Evolutionary conservation across 179 eudicot species (phyloP), one percentile per base, ranked within the genome.

Genomic region (Pouteria campechiana): DNA sequence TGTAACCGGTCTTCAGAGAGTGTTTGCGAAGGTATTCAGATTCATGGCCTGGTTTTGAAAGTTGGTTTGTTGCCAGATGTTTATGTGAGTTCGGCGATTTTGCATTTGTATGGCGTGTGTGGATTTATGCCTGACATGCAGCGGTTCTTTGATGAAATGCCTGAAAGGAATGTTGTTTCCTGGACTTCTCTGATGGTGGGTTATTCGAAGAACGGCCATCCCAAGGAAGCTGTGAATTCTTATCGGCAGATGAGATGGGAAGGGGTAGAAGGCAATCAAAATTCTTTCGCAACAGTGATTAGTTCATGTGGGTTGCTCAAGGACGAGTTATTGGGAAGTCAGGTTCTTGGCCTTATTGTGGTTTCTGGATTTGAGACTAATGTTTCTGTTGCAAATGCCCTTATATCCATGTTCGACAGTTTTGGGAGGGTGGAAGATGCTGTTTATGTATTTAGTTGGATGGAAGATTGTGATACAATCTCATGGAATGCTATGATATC

Each of bases 401-500:
- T 83, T 12, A 50, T 83, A 35, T 74, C 86, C 0, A 57, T 83
- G 79, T 80, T 83, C 40, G 76, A 79, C 31, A 74, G 51, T 65
- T 55, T 72, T 50, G 63, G 70, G 19, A 49, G 41, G 13, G 32
- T 72, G 19, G 63, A 61, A 46, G 68, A 61, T 9, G 79, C 89
- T 24, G 34, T 48, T 42, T 74, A 53, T 50, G 62, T 80, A 35
- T 83, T 83, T 47, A 48, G 64, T 51, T 39, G 42, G 38, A 74
- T 83, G 94, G 49, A 62, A 49, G 74, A 74, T 43, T 71, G 49
- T 14, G 85, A 83, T 48, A 79, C 60, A 3, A 67, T 83, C 28
- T 79, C 89, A 5, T 83, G 94, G 94, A 83, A 83, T 67, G 79
- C 94, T 2, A 53, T 83, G 45, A 62, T 79, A 32, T 56, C 75